These are phyloP conservation scores for Euphrasia confusa DNA, from an alignment of 257 asterid genomes.

Conservation along the genomic window DNA sequence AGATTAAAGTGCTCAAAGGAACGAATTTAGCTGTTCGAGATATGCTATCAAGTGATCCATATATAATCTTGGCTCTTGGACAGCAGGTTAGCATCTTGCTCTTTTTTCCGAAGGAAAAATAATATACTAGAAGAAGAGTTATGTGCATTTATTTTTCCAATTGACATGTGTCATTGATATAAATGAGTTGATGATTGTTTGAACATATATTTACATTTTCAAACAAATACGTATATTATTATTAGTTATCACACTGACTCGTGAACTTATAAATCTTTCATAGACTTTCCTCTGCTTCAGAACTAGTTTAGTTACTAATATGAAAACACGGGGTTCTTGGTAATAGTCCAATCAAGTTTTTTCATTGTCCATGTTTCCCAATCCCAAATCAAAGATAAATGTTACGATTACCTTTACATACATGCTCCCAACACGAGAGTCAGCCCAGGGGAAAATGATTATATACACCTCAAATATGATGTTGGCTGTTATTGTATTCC, in stretches of 20 bases:
- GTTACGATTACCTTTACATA: no score
- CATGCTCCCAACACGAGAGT: no score
- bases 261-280: no score
- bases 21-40: conserved; percentile 90
- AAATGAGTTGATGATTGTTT: background rate
- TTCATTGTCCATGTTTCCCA: background rate
- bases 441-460: no score
- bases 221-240: no score
- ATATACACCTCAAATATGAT: conserved; percentile 9
- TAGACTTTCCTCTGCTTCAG: background rate
- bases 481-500: conserved; percentile 19
- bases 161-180: background rate
- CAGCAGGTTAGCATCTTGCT: conserved; percentile 54
- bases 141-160: background rate
- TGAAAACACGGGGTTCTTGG: background rate
- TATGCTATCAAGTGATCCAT: conserved; percentile 99
- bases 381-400: no score
- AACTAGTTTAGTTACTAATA: background rate
- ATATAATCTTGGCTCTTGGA: conserved; percentile 74
- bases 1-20: conserved; percentile 74
- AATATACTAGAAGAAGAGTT: background rate
- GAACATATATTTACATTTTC: background rate
- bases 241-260: background rate
- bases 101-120: background rate
- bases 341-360: no score